Percentiles rank a stretch among this genome's conserved stretches.
phyloP scores from a whole-genome alignment of 176 grass and related monocot species.

The Raddia distichophylla region DNA sequence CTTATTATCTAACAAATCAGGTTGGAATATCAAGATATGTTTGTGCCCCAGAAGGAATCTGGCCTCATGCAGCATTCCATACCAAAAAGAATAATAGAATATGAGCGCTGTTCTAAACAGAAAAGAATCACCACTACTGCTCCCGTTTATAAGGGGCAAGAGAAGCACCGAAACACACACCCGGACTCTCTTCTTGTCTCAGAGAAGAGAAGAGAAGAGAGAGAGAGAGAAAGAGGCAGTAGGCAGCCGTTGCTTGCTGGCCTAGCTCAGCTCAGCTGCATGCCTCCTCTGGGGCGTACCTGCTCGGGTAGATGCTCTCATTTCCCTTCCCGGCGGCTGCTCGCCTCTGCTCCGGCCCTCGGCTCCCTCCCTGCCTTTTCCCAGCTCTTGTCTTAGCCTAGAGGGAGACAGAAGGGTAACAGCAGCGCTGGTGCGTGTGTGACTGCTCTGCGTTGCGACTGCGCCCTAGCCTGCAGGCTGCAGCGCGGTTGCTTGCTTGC shows the following conservation, averaged over 20 bases:
- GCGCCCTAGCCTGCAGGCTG: neutral
- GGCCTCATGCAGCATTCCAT: neutral
- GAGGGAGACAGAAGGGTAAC: neutral
- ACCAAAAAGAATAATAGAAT: neutral
- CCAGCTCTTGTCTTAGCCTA: constrained; percentile 5
- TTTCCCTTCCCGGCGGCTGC: constrained; percentile 35
- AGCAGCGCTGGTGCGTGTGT: neutral
- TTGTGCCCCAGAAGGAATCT: constrained; percentile 25
- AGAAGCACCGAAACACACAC: constrained; percentile 2
- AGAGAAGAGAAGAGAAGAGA: neutral
- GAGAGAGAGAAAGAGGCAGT: neutral
- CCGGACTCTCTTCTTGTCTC: neutral
- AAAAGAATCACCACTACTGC: constrained; percentile 28
- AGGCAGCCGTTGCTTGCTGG: constrained; percentile 40
- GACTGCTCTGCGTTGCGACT: neutral
- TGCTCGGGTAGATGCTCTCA: constrained; percentile 4
- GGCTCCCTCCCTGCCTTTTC: constrained; percentile 30
- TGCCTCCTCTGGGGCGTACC: neutral
- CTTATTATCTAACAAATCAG: neutral
- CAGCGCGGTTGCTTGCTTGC: neutral
- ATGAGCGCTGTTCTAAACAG: neutral
- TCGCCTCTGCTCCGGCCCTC: neutral
- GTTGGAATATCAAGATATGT: constrained; percentile 25
- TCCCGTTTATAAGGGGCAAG: constrained; percentile 40
- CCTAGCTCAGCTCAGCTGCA: neutral